A percentile compares a stretch with the other conserved stretches of the same genome.
phyloP scores from a whole-genome alignment of 163 green algal genomes.

The Coccomyxa subellipsoidea region DNA sequence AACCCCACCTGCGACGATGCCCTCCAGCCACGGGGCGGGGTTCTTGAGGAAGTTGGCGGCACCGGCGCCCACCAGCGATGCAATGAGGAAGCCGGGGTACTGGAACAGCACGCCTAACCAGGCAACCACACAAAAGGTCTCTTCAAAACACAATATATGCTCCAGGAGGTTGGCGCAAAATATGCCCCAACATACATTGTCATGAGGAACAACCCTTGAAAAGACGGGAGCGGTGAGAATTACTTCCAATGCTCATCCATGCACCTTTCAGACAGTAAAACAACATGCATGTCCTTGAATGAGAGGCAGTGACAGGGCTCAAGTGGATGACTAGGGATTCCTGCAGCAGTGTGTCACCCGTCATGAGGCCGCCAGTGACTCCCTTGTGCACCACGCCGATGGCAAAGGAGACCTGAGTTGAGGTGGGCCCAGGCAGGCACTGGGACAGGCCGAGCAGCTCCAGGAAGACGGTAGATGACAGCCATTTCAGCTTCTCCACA shows the following conservation, averaged over 20 bases:
- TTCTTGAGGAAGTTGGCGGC: constrained; percentile 61
- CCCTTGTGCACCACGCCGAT: constrained; percentile 86
- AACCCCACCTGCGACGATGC: constrained; percentile 21
- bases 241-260: too few species aligned
- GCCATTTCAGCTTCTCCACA: constrained; percentile 80
- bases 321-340: neutral
- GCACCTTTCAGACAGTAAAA: neutral
- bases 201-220: too few species aligned
- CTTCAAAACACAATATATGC: too few species aligned
- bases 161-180: too few species aligned
- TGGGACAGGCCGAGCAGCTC: constrained; percentile 87
- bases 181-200: too few species aligned
- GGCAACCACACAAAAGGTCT: neutral
- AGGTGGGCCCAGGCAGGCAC: constrained; percentile 86
- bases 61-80: constrained; percentile 73
- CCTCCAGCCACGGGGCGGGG: constrained; percentile 52
- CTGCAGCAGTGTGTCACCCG: constrained; percentile 30
- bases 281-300: neutral
- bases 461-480: constrained; percentile 69
- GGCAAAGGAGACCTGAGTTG: constrained; percentile 87
- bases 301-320: neutral
- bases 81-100: constrained; percentile 84
- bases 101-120: constrained; percentile 70
- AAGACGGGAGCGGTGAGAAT: too few species aligned
- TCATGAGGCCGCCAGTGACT: constrained; percentile 74